Base-by-base conservation (phyloP, 805 yeast genomes). In the Dipodascus geniculatus region DNA sequence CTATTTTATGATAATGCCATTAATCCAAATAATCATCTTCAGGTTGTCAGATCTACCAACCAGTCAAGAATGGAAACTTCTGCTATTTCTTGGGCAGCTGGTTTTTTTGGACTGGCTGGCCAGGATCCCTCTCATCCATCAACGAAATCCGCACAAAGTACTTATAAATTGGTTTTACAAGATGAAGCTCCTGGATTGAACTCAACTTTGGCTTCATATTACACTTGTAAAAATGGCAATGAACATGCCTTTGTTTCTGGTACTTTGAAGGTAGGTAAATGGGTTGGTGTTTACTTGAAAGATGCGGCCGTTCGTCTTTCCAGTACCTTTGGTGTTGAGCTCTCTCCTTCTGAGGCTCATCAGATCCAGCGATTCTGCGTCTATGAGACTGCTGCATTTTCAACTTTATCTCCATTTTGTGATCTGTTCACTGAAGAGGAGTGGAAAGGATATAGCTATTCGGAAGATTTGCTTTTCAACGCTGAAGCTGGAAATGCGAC, bases 361-460 rank as follows among this genome's bases (percentile, higher is more conserved):
- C 68, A 66, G 24, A 61, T 86, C 57, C 81, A 83, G 61, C 71
- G 74, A 8, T 75, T 81, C 68, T 86, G 95, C 68, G 89, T 87
- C 2, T 87, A 74, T 63, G 95, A 87, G 67, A 68, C 85, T 49
- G 85, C 85, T 54, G 85, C 80, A 9, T 74, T 72, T 54, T 95
- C 93, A 8, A 65, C 68, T 54, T 6, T 38, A 11, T 83, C 93
- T 16, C 74, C 76, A 33, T 79, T 85, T 57, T 86, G 95, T 67
- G 74, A 75, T 38, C 72, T 83, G 33, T 81, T 87, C 68, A 82
- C 87, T 47, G 74, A 74, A 59, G 81, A 80, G 22, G 91, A 86
- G 56, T 82, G 80, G 72, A 68, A 82, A 52, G 77, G 75, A 35
- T 77, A 75, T 59, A 80, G 81, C 50, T 87, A 86, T 67, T 70